Evolutionary conservation across 2,329 filamentous ascomycete species (phyloP).

Genomic region (Talaromyces albobiverticillius): DNA sequence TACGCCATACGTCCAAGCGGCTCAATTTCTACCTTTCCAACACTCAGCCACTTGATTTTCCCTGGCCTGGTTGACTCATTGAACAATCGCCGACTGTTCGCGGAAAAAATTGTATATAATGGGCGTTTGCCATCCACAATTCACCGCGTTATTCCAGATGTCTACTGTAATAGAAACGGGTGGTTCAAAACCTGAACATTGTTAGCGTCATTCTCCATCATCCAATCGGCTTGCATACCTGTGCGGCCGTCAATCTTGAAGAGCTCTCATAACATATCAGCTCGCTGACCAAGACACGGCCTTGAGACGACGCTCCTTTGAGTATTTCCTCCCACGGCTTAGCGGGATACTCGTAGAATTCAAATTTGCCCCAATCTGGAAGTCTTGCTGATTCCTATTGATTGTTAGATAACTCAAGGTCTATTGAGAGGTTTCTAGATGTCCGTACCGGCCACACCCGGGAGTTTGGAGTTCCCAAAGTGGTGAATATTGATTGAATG

Average conservation of each 20-base stretch:
- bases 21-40: too few relatives aligned
- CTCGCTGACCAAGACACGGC: conserved; percentile 62
- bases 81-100: too few relatives aligned
- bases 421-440: neutral
- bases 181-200: conserved; percentile 34
- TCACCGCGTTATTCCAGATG: conserved; percentile 13
- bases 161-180: conserved; percentile 31
- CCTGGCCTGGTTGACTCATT: too few relatives aligned
- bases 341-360: conserved; percentile 72
- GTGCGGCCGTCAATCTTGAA: conserved; percentile 62
- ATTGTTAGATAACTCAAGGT: conserved; percentile 2
- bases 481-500: conserved; percentile 89
- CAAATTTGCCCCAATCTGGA: conserved; percentile 81
- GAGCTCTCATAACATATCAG: conserved; percentile 72
- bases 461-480: conserved; percentile 79
- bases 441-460: conserved; percentile 71
- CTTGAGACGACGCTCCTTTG: conserved; percentile 55
- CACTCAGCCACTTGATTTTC: too few relatives aligned
- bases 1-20: too few relatives aligned
- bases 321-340: conserved; percentile 70
- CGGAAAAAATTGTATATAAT: too few relatives aligned
- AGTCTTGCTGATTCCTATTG: conserved; percentile 48
- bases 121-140: too few relatives aligned
- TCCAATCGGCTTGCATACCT: conserved; percentile 44
- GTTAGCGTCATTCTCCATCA: conserved; percentile 5